These are phyloP conservation scores for Dioszegia crocea DNA, from an alignment of 768 basidiomycete genomes.

Conservation along the genomic window DNA sequence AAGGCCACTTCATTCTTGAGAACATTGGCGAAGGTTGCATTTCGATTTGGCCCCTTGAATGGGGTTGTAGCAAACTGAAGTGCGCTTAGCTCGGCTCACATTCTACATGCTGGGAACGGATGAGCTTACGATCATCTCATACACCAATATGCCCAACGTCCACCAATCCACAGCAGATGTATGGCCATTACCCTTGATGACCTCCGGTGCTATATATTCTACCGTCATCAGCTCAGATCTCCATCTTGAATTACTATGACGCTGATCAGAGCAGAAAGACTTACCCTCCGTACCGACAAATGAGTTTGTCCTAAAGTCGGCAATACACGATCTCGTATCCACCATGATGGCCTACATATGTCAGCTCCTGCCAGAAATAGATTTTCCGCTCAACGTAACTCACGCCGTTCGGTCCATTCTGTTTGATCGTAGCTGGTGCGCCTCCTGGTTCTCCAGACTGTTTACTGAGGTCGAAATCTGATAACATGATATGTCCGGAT, in stretches of 20 bases:
- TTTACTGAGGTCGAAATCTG: conserved; percentile 98
- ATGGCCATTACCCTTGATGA: conserved; percentile 92
- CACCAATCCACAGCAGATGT: conserved; percentile 99
- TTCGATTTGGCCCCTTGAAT: conserved; percentile 92
- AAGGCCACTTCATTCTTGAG: conserved; percentile 78
- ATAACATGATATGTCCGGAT: conserved; percentile 98
- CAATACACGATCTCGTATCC: conserved; percentile 95
- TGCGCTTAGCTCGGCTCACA: neutral
- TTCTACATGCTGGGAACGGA: no score
- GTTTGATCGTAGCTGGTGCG: conserved; percentile 79
- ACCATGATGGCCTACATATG: conserved; percentile 72
- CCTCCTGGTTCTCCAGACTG: conserved; percentile 82
- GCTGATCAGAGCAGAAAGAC: conserved; percentile 26
- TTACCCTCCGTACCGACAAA: conserved; percentile 98
- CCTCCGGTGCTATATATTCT: conserved; percentile 99
- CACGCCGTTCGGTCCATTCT: conserved; percentile 82
- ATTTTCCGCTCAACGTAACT: conserved; percentile 42
- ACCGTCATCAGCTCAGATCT: conserved; percentile 22
- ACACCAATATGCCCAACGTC: conserved; percentile 96
- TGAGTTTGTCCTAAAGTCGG: conserved; percentile 95
- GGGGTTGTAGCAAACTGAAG: conserved; percentile 92
- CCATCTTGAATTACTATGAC: neutral
- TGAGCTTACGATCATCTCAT: conserved; percentile 66
- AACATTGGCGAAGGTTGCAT: conserved; percentile 95
- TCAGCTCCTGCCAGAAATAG: neutral